These are phyloP conservation scores for Claviceps fusiformis DNA, from an alignment of 2,329 filamentous ascomycete genomes.

Conservation along the genomic window DNA sequence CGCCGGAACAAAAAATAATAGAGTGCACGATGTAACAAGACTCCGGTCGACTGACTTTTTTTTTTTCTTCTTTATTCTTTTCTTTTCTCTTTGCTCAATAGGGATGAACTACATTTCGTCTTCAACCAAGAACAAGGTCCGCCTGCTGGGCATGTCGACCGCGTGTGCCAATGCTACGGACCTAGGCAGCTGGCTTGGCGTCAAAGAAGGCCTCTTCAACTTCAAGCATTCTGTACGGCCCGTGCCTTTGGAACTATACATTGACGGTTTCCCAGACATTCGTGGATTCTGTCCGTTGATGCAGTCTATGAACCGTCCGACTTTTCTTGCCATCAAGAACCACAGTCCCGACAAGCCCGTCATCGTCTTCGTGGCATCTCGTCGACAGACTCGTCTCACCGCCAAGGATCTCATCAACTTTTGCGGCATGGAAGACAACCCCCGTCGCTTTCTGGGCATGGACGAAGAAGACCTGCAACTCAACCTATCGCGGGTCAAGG, in stretches of 20 bases:
- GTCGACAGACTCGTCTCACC: slow-evolving; percentile 85
- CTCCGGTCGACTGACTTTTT: neutral
- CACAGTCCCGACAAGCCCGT: slow-evolving; percentile 95
- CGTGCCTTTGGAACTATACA: slow-evolving; percentile 89
- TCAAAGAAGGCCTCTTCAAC: slow-evolving; percentile 92
- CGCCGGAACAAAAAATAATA: neutral
- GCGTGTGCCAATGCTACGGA: slow-evolving; percentile 93
- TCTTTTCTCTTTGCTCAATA: no score
- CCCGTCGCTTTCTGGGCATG: slow-evolving; percentile 83
- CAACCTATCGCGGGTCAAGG: slow-evolving; percentile 81
- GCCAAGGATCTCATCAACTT: slow-evolving; percentile 95
- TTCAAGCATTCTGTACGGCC: slow-evolving; percentile 94
- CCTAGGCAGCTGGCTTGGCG: slow-evolving; percentile 89
- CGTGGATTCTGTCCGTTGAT: slow-evolving; percentile 93
- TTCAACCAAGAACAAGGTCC: slow-evolving; percentile 77
- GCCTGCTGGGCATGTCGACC: slow-evolving; percentile 96
- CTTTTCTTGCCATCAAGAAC: slow-evolving; percentile 89
- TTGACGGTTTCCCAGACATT: slow-evolving; percentile 92
- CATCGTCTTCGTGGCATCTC: slow-evolving; percentile 94
- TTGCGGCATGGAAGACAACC: slow-evolving; percentile 97
- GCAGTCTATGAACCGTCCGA: slow-evolving; percentile 98
- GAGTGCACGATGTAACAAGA: neutral
- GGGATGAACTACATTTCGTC: slow-evolving; percentile 98
- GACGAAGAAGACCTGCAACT: slow-evolving; percentile 84
- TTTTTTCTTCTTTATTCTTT: no score